phyloP scores from a whole-genome alignment of 306 rosid species.

The Hippophae rhamnoides region DNA sequence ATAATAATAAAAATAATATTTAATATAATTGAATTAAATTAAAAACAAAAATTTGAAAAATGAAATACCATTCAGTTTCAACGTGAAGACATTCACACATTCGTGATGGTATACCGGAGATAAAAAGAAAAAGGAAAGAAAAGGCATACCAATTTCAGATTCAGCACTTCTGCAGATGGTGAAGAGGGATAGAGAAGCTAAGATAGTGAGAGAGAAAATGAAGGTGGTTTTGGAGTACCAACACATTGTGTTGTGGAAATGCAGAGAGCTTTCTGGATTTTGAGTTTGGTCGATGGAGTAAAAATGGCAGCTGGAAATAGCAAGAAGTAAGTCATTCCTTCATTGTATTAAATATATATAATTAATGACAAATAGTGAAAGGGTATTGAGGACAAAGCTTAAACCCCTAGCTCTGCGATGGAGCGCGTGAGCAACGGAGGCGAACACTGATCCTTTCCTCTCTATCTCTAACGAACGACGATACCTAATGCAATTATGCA shows the following conservation, averaged over 20 bases:
- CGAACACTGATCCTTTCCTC: no score
- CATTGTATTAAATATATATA: no score
- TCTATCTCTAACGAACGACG: no score
- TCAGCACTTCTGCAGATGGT: constrained; percentile 26
- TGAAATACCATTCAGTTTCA: not conserved
- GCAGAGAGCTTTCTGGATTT: not conserved
- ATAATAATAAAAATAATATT: no score
- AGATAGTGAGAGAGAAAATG: constrained; percentile 15
- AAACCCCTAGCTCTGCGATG: no score
- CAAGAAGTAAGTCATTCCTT: no score
- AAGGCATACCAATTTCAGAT: constrained; percentile 39
- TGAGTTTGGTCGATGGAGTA: not conserved
- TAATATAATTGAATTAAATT: no score
- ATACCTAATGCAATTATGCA: no score
- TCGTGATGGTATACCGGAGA: not conserved
- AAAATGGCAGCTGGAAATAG: no score
- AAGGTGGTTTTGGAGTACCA: constrained; percentile 14
- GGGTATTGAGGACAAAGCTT: no score
- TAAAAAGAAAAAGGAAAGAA: constrained; percentile 2
- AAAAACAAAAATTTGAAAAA: not conserved
- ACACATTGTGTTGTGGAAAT: not conserved
- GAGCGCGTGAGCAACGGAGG: no score
- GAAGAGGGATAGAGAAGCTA: constrained; percentile 18
- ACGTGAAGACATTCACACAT: not conserved
- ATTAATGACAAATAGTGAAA: no score